Percentiles rank a stretch among this genome's conserved stretches.
These are phyloP conservation scores for Sclerotinia trifoliorum DNA, from an alignment of 2,329 filamentous ascomycete species.

Conservation along the genomic window DNA sequence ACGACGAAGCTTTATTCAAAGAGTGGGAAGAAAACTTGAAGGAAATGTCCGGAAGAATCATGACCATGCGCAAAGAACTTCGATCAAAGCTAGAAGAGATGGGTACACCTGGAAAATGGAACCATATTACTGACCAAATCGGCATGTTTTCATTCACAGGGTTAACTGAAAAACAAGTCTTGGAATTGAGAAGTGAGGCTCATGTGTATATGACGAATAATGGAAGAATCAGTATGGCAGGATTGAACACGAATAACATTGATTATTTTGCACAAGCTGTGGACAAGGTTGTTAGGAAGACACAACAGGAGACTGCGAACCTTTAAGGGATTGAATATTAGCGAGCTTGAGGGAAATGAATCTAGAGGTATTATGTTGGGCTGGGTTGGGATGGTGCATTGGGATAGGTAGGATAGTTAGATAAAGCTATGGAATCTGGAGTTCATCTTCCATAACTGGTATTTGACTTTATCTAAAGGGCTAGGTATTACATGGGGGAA, in stretches of 20 bases:
- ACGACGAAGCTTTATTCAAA: conserved; percentile 75
- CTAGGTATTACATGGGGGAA: too few species aligned
- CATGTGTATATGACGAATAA: conserved; percentile 97
- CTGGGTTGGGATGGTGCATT: too few species aligned
- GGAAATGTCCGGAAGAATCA: conserved; percentile 95
- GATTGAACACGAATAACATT: conserved; percentile 88
- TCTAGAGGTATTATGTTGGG: too few species aligned
- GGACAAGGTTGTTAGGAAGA: conserved; percentile 68
- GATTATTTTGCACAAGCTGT: conserved; percentile 91
- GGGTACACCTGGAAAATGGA: conserved; percentile 86
- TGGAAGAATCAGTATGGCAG: conserved; percentile 96
- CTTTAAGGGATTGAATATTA: background rate
- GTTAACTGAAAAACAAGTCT: conserved; percentile 69
- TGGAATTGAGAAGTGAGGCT: conserved; percentile 64
- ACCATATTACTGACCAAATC: conserved; percentile 97
- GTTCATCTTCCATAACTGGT: too few species aligned
- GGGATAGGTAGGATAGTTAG: too few species aligned
- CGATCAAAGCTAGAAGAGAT: conserved; percentile 78
- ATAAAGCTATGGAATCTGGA: too few species aligned
- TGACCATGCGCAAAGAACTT: conserved; percentile 79
- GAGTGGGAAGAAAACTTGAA: conserved; percentile 88
- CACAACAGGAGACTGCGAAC: conserved; percentile 24
- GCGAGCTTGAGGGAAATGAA: too few species aligned
- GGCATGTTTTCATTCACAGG: conserved; percentile 99
- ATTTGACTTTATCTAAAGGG: too few species aligned